Evolutionary conservation across 202 grass and related monocot genomes (phyloP), one percentile per base, ranked within the genome.

Genomic region (Schoenoplectus tabernaemontani): DNA sequence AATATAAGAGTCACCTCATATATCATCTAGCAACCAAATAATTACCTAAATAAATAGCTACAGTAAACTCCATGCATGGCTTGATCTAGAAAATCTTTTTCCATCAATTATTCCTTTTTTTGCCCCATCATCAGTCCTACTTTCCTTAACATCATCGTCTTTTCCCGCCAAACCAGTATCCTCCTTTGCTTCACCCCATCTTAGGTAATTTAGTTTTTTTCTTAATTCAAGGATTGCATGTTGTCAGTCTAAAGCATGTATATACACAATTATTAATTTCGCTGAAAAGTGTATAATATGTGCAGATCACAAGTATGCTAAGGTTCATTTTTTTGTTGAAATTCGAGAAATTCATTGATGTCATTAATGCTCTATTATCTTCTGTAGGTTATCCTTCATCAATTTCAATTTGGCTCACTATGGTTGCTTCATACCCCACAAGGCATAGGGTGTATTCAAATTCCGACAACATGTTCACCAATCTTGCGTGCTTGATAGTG

Each of bases 401-500:
- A 11, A 34, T 32, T 42, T 39, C 2, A 17, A 22, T 16, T 63
- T 63, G 2, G 5, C 5, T n/a, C 0, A 65, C 15, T 33, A 65
- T 65, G 62, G 33, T 60, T 60, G 28, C 58, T 30, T 60, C 51
- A 54, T 54, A 15, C 12, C 16, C 0, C 19, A 54, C 16, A 19
- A 54, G 57, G 57, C 19, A 9, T 9, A 9, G 19, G 57, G 22
- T 9, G 57, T 23, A 28, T 63, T 63, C 59, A 15, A 36, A 63
- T 34, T 15, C 32, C 53, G 38, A 71, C 73, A 41, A 24, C 28
- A 74, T 85, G 56, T 7, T 62, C 72, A 85, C 75, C 64, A 73
- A 59, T 83, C 78, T 82, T 65, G 59, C 74, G 41, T 59, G 65
- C 38, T 82, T n/a, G n/a, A n/a, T n/a, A n/a, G n/a, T n/a, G n/a